These are phyloP conservation scores for Mycena galericulata DNA, from an alignment of 768 basidiomycete species.

Conservation along the genomic window DNA sequence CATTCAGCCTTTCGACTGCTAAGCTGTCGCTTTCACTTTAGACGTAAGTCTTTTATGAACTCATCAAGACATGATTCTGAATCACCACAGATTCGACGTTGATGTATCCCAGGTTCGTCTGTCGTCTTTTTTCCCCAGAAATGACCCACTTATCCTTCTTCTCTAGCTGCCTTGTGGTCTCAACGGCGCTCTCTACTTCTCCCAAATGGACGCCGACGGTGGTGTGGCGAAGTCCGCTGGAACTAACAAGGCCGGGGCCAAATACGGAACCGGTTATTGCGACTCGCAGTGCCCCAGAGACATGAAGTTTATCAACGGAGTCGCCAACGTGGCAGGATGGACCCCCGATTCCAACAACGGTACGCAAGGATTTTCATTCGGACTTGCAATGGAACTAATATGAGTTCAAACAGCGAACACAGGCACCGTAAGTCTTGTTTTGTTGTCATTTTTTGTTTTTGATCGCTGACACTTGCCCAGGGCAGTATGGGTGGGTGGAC, in stretches of 20 bases:
- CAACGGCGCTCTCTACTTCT: slow-evolving; percentile 73
- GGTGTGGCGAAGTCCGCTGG: slow-evolving; percentile 56
- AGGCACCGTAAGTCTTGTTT: slow-evolving; percentile 44
- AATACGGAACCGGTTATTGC: slow-evolving; percentile 76
- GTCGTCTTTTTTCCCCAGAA: neutral
- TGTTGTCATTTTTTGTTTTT: no score
- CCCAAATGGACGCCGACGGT: slow-evolving; percentile 71
- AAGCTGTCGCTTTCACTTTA: slow-evolving; percentile 4
- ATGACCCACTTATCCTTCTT: neutral
- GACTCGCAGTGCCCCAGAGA: slow-evolving; percentile 73
- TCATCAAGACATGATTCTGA: slow-evolving; percentile 8
- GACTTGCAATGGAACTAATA: neutral
- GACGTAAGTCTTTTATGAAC: slow-evolving; percentile 41
- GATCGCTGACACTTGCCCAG: no score
- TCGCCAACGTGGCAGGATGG: slow-evolving; percentile 28
- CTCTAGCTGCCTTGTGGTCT: slow-evolving; percentile 62
- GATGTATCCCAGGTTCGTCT: slow-evolving; percentile 58
- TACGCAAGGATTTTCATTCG: slow-evolving; percentile 2
- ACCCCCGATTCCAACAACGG: slow-evolving; percentile 20
- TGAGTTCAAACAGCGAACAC: slow-evolving; percentile 43
- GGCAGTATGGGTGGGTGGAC: no score
- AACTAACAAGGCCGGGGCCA: slow-evolving; percentile 62
- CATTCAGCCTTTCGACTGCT: slow-evolving; percentile 16
- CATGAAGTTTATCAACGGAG: slow-evolving; percentile 72
- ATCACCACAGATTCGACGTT: slow-evolving; percentile 60